These are phyloP conservation scores for Acer saccharum DNA, from an alignment of 345 rosid genomes.

Conservation along the genomic window DNA sequence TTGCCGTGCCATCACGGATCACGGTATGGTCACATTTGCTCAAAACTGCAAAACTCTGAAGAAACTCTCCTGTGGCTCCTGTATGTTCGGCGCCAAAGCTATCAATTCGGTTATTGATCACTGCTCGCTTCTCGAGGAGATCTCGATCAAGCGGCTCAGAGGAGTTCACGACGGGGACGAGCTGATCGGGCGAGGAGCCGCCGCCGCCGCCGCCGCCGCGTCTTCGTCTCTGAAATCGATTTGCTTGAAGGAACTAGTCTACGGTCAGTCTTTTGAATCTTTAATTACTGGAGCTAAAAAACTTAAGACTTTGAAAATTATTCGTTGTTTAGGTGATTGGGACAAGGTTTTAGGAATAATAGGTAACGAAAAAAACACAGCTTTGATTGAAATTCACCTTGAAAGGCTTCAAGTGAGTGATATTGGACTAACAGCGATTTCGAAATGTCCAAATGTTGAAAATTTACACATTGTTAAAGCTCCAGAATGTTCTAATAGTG, in stretches of 20 bases:
- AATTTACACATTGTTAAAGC: slow-evolving; percentile 73
- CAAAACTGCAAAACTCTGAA: slow-evolving; percentile 51
- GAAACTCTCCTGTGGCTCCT: slow-evolving; percentile 81
- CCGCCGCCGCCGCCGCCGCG: slow-evolving; percentile 32
- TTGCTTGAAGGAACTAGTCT: slow-evolving; percentile 77
- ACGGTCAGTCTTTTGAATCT: slow-evolving; percentile 73
- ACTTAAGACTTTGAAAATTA: slow-evolving; percentile 63
- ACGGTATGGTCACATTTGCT: slow-evolving; percentile 67
- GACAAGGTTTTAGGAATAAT: slow-evolving; percentile 57
- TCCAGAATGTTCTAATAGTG: slow-evolving; percentile 73
- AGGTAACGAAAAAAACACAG: slow-evolving; percentile 31
- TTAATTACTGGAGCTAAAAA: slow-evolving; percentile 47
- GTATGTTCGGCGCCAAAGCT: slow-evolving; percentile 75
- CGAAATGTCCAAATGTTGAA: slow-evolving; percentile 62
- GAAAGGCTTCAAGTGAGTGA: slow-evolving; percentile 87
- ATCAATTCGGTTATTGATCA: slow-evolving; percentile 64
- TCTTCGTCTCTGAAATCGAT: slow-evolving; percentile 53
- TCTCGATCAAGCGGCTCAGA: slow-evolving; percentile 64
- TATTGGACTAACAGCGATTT: slow-evolving; percentile 53
- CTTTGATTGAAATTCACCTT: slow-evolving; percentile 61
- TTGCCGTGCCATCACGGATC: slow-evolving; percentile 82
- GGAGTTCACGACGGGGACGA: slow-evolving; percentile 54
- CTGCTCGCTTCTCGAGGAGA: slow-evolving; percentile 61
- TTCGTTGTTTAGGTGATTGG: slow-evolving; percentile 86
- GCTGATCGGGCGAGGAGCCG: slow-evolving; percentile 38